Conservation (phyloP, 495 filamentous ascomycete species). For the Xylaria cubensis region DNA sequence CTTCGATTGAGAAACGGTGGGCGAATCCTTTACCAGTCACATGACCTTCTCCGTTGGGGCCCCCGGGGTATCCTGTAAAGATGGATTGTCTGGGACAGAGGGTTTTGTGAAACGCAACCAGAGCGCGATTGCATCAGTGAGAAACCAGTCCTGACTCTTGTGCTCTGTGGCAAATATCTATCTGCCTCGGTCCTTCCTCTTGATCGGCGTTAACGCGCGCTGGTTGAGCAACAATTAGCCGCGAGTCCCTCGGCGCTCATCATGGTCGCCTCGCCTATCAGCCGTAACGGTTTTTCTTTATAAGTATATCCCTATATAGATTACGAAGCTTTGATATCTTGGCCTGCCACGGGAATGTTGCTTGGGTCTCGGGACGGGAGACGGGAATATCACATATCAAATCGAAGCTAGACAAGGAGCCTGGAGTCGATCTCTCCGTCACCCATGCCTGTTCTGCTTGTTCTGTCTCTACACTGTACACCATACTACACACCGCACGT, state of each 20-base stretch:
- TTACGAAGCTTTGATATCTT: constrained; percentile 13
- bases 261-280: constrained; percentile 21
- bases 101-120: constrained; percentile 11
- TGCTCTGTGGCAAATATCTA: neutral
- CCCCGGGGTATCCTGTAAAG: constrained; percentile 15
- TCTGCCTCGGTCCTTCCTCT: constrained; percentile 14
- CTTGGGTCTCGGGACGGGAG: constrained; percentile 40
- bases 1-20: constrained; percentile 5
- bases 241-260: constrained; percentile 15
- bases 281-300: neutral
- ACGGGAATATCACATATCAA: constrained; percentile 36
- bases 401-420: constrained; percentile 42
- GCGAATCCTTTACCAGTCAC: constrained; percentile 14
- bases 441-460: constrained; percentile 29
- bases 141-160: neutral
- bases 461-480: constrained; percentile 18
- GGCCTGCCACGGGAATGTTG: constrained; percentile 20
- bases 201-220: neutral
- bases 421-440: constrained; percentile 42
- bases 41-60: constrained; percentile 13
- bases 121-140: constrained; percentile 20
- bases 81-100: neutral
- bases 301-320: constrained; percentile 13
- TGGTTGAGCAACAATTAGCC: constrained; percentile 12
- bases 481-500: neutral